These are phyloP conservation scores for Lactarius vividus DNA, from an alignment of 768 basidiomycete species.

Conservation along the genomic window DNA sequence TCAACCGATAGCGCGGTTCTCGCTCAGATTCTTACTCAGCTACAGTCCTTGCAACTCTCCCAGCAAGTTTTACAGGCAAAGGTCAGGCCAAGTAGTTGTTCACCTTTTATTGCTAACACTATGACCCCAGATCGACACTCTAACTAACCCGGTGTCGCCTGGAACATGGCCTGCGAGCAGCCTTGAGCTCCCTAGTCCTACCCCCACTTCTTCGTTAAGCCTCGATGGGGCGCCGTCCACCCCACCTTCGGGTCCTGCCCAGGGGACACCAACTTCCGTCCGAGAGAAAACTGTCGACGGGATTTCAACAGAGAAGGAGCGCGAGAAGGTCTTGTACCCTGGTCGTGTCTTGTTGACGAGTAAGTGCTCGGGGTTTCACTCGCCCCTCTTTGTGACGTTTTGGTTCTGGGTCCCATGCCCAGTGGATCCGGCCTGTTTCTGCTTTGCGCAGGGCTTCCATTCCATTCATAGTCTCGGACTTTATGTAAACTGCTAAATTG, in stretches of 20 bases:
- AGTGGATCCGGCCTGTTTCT: not conserved
- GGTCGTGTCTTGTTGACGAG: slow-evolving; percentile 82
- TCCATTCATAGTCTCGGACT: slow-evolving; percentile 1
- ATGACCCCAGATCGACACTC: slow-evolving; percentile 48
- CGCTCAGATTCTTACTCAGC: slow-evolving; percentile 68
- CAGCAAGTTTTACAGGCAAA: slow-evolving; percentile 80
- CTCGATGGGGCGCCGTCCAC: slow-evolving; percentile 33
- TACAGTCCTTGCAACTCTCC: slow-evolving; percentile 66
- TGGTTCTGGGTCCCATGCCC: not conserved
- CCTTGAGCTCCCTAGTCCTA: slow-evolving; percentile 34
- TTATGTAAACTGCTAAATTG: not conserved
- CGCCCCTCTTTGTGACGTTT: slow-evolving; percentile 22
- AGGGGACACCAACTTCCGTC: slow-evolving; percentile 14
- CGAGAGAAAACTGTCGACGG: slow-evolving; percentile 23
- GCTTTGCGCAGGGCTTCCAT: slow-evolving; percentile 3
- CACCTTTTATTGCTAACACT: not conserved
- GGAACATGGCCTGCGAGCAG: slow-evolving; percentile 36
- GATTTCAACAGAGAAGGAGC: slow-evolving; percentile 51
- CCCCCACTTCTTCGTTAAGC: slow-evolving; percentile 33
- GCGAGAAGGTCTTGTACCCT: slow-evolving; percentile 76
- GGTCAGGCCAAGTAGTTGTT: slow-evolving; percentile 40
- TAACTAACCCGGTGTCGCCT: slow-evolving; percentile 35
- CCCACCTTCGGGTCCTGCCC: slow-evolving; percentile 31
- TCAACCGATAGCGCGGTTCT: slow-evolving; percentile 51
- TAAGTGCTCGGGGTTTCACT: slow-evolving; percentile 39